These are phyloP conservation scores for Adenanthera pavonina DNA, from an alignment of 306 rosid species.

Conservation along the genomic window DNA sequence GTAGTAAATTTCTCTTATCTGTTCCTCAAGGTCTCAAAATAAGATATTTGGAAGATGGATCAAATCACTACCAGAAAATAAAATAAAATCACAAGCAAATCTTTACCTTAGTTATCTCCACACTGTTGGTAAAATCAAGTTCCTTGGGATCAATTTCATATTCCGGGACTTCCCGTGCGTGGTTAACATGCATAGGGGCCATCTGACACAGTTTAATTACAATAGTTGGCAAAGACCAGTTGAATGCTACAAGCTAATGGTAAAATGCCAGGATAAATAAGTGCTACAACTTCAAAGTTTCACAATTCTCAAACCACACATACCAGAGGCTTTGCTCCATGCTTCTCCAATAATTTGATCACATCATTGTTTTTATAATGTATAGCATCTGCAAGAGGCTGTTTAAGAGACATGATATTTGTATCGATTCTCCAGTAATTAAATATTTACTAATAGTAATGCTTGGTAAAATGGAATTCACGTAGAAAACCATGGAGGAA, in stretches of 20 bases:
- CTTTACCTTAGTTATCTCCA: slow-evolving; percentile 75
- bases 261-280: slow-evolving; percentile 30
- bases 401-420: slow-evolving; percentile 42
- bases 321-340: slow-evolving; percentile 93
- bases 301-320: slow-evolving; percentile 37
- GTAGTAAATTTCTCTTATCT: slow-evolving; percentile 13
- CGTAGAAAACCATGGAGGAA: slow-evolving; percentile 30
- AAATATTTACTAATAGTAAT: slow-evolving; percentile 8
- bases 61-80: neutral
- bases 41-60: slow-evolving; percentile 14
- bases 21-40: slow-evolving; percentile 19
- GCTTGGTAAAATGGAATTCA: slow-evolving; percentile 19
- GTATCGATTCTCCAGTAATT: slow-evolving; percentile 18
- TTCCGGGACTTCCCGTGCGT: slow-evolving; percentile 90
- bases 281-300: slow-evolving; percentile 45
- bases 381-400: slow-evolving; percentile 97
- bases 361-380: slow-evolving; percentile 71
- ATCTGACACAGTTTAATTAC: slow-evolving; percentile 51
- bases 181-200: slow-evolving; percentile 84
- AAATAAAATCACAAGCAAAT: neutral
- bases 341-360: slow-evolving; percentile 81
- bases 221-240: slow-evolving; percentile 26
- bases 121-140: slow-evolving; percentile 84
- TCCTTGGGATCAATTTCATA: slow-evolving; percentile 90
- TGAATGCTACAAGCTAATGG: slow-evolving; percentile 32